Conservation (phyloP, 345 rosid species). For the Ceriops zippeliana region DNA sequence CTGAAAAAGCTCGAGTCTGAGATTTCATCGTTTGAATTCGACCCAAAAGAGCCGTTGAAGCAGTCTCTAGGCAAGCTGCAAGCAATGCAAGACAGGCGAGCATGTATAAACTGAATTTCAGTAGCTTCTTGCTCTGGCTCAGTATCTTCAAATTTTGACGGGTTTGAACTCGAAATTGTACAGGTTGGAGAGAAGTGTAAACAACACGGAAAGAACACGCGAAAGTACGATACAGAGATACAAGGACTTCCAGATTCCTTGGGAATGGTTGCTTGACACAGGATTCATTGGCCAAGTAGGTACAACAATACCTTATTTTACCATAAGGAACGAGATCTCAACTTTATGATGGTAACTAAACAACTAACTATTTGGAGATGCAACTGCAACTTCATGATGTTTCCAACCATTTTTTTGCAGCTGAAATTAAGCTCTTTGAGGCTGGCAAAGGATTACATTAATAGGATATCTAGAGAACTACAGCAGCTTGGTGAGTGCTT, state of each 20-base stretch:
- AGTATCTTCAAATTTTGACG: conserved; percentile 18
- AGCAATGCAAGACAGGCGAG: conserved; percentile 95
- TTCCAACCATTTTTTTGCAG: conserved; percentile 35
- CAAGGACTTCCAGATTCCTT: conserved; percentile 82
- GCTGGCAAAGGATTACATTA: conserved; percentile 70
- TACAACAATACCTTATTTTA: conserved; percentile 21
- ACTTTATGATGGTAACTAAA: neutral
- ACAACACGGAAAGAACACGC: conserved; percentile 51
- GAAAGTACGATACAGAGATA: conserved; percentile 65
- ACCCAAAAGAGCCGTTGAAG: conserved; percentile 47
- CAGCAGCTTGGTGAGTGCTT: conserved; percentile 29
- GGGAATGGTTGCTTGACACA: conserved; percentile 85
- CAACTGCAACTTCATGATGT: neutral
- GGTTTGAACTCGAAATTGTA: conserved; percentile 17
- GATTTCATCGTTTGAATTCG: conserved; percentile 53
- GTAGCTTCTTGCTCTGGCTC: conserved; percentile 13
- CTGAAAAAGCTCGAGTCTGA: conserved; percentile 58
- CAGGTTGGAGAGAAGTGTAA: conserved; percentile 80
- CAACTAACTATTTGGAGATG: conserved; percentile 8
- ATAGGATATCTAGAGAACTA: conserved; percentile 46
- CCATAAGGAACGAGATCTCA: conserved; percentile 12
- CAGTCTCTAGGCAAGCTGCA: conserved; percentile 56
- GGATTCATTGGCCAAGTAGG: conserved; percentile 86
- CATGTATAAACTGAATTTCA: conserved; percentile 46
- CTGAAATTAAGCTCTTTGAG: conserved; percentile 63